These are phyloP conservation scores for Orbilia oligospora DNA, from an alignment of 2,329 filamentous ascomycete genomes.

Conservation along the genomic window DNA sequence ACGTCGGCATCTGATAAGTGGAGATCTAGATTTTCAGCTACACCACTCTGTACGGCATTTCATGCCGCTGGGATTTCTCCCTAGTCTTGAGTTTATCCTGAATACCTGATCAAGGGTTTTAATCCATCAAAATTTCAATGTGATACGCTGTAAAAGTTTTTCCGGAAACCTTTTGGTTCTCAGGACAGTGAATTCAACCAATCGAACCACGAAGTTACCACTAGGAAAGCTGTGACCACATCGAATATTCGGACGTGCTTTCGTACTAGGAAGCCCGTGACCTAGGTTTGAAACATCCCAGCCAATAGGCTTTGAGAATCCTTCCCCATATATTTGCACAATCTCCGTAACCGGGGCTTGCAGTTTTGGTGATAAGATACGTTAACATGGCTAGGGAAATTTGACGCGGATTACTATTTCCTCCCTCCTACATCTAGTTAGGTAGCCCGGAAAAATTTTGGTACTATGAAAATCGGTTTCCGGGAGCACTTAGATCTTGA, in stretches of 20 bases:
- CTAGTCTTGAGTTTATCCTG: not conserved
- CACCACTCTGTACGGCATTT: not conserved
- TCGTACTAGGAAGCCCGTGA: constrained; percentile 3
- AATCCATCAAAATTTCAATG: not conserved
- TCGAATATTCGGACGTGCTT: constrained; percentile 1
- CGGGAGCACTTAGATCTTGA: constrained; percentile 5
- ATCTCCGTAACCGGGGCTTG: constrained; percentile 28
- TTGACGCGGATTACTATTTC: constrained; percentile 16
- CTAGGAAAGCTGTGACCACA: constrained; percentile 25
- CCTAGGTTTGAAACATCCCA: constrained; percentile 7
- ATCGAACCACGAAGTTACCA: constrained; percentile 7
- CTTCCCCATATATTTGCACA: constrained; percentile 25
- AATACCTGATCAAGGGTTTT: constrained; percentile 1
- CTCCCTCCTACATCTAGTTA: not conserved
- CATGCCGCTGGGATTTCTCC: constrained; percentile 39
- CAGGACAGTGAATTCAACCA: not conserved
- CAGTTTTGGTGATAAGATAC: constrained; percentile 32
- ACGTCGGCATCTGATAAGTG: constrained; percentile 16
- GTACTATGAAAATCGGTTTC: constrained; percentile 10
- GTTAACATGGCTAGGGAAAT: not conserved
- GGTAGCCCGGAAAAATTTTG: constrained; percentile 46
- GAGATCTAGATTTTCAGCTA: constrained; percentile 6
- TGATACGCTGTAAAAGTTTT: constrained; percentile 52
- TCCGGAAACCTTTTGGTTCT: constrained; percentile 25
- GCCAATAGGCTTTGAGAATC: constrained; percentile 29